These are phyloP conservation scores for Zea mays DNA, from an alignment of 176 grass and related monocot genomes.

Conservation along the genomic window DNA sequence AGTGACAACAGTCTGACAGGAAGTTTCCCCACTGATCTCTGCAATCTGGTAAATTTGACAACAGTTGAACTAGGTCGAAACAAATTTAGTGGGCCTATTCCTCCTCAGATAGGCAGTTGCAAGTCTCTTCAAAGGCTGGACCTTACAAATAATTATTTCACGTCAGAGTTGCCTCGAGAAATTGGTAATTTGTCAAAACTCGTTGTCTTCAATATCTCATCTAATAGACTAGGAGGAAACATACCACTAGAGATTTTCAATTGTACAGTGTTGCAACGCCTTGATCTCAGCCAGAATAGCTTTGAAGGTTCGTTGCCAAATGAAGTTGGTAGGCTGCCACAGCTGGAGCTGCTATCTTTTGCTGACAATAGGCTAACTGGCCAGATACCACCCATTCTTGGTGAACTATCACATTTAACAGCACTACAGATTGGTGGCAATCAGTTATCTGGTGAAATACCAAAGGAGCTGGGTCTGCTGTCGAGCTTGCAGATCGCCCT, in stretches of 20 bases:
- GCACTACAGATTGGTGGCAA: constrained; percentile 95
- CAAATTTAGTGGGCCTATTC: constrained; percentile 86
- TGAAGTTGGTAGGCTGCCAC: constrained; percentile 74
- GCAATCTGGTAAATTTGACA: constrained; percentile 77
- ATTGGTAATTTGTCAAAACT: constrained; percentile 77
- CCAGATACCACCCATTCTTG: constrained; percentile 70
- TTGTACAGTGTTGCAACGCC: constrained; percentile 82
- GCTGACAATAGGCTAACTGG: constrained; percentile 82
- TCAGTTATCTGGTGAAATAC: constrained; percentile 76
- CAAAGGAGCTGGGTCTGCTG: constrained; percentile 74
- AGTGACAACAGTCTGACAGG: constrained; percentile 78
- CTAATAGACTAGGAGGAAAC: constrained; percentile 71
- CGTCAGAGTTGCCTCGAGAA: constrained; percentile 72
- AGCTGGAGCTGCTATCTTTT: constrained; percentile 85
- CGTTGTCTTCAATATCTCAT: constrained; percentile 95
- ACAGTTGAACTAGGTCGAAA: constrained; percentile 84
- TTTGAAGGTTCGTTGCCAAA: constrained; percentile 73
- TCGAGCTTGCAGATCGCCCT: constrained; percentile 89
- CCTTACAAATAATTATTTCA: constrained; percentile 90
- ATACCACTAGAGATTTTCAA: constrained; percentile 88
- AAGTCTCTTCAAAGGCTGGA: constrained; percentile 75
- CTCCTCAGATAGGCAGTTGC: constrained; percentile 75
- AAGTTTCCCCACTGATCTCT: constrained; percentile 85
- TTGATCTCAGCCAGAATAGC: constrained; percentile 91
- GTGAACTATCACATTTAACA: constrained; percentile 81